A percentile compares a stretch with the other conserved stretches of the same genome.
These are phyloP conservation scores for Claviceps arundinis DNA, from an alignment of 2,329 filamentous ascomycete species.

Conservation along the genomic window DNA sequence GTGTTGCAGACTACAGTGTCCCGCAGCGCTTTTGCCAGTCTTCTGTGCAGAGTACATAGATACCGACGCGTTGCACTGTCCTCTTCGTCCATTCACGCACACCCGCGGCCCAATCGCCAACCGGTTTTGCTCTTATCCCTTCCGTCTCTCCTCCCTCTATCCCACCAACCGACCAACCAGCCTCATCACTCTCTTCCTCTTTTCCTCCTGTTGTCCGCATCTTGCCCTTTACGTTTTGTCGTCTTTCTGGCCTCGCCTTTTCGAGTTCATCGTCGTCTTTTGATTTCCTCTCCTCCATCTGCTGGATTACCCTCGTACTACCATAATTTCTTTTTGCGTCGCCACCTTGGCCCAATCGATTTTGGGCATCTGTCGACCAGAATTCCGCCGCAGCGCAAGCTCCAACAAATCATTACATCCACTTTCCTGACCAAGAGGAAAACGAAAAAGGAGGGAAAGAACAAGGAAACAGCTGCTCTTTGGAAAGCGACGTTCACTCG, in stretches of 20 bases:
- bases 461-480: background rate
- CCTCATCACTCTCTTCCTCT: background rate
- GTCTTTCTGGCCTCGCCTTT: slow-evolving; percentile 10
- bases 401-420: background rate
- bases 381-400: background rate
- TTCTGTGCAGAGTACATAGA: background rate
- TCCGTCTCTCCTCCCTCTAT: slow-evolving; percentile 7
- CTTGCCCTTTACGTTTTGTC: slow-evolving; percentile 5
- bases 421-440: background rate
- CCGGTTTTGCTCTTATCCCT: slow-evolving; percentile 10
- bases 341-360: slow-evolving; percentile 5
- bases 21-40: background rate
- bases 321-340: background rate
- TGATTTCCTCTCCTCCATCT: slow-evolving; percentile 2
- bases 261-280: slow-evolving; percentile 13
- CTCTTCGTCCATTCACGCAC: background rate
- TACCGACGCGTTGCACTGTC: background rate
- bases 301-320: background rate
- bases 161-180: too few relatives aligned
- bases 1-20: too few relatives aligned
- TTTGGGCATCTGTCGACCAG: background rate
- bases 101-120: slow-evolving; percentile 6
- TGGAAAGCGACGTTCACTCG: slow-evolving; percentile 2
- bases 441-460: background rate
- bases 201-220: slow-evolving; percentile 9